Percentiles rank a stretch among this genome's conserved stretches.
phyloP scores from a whole-genome alignment of 768 basidiomycete genomes.

The Mycena polygramma region DNA sequence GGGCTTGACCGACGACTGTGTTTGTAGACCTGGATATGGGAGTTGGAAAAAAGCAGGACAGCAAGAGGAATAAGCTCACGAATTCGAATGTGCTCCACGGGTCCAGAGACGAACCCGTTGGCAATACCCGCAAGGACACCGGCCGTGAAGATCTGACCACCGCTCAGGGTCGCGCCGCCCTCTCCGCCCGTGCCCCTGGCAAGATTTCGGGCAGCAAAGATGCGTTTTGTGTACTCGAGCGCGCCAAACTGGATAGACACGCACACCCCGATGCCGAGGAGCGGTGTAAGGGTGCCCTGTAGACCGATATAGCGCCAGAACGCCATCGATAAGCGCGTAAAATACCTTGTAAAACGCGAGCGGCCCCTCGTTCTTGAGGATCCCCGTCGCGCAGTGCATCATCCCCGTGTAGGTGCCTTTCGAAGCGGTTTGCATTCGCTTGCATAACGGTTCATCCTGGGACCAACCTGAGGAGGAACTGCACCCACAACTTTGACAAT shows the following conservation, averaged over 20 bases:
- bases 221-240: conserved; percentile 87
- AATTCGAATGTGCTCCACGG: conserved; percentile 98
- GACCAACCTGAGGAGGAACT: conserved; percentile 17
- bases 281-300: conserved; percentile 90
- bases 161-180: conserved; percentile 70
- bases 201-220: conserved; percentile 76
- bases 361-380: conserved; percentile 92
- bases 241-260: conserved; percentile 97
- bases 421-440: conserved; percentile 96
- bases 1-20: conserved; percentile 84
- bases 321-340: conserved; percentile 15
- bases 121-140: conserved; percentile 91
- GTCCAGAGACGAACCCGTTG: conserved; percentile 94
- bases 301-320: conserved; percentile 16
- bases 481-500: conserved; percentile 93
- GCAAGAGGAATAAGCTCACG: conserved; percentile 62
- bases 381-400: conserved; percentile 90
- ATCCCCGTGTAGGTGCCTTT: conserved; percentile 92
- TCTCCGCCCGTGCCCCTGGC: conserved; percentile 71
- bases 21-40: conserved; percentile 81
- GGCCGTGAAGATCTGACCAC: conserved; percentile 76
- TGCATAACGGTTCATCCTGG: conserved; percentile 26
- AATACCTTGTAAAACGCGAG: conserved; percentile 94
- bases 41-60: conserved; percentile 24
- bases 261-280: conserved; percentile 93